Evolutionary conservation across 805 yeast species (phyloP).

Genomic region (Wickerhamomyces subpelliculosus): DNA sequence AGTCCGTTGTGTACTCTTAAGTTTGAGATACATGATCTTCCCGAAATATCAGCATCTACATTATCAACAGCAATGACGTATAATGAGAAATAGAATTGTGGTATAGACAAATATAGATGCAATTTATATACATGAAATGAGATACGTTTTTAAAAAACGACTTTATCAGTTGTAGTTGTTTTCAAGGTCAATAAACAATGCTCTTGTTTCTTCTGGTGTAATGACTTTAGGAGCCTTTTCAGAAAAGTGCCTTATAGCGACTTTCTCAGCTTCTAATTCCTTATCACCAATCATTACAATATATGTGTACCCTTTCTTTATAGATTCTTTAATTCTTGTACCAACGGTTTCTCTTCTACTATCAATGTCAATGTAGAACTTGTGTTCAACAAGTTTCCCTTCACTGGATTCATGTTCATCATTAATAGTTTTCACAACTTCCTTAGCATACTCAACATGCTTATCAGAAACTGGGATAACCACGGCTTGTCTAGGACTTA

Average conservation of each 20-base stretch:
- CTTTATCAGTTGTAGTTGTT: slow-evolving; percentile 31
- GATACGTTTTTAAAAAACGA: too few relatives aligned
- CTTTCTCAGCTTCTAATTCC: slow-evolving; percentile 53
- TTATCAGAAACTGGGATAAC: slow-evolving; percentile 71
- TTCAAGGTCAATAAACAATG: slow-evolving; percentile 50
- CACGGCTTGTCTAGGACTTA: slow-evolving; percentile 85
- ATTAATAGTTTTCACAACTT: slow-evolving; percentile 37
- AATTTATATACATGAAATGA: neutral
- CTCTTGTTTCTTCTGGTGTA: slow-evolving; percentile 43
- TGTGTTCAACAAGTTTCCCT: slow-evolving; percentile 48
- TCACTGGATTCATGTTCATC: slow-evolving; percentile 34
- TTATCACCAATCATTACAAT: slow-evolving; percentile 83
- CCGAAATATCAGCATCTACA: slow-evolving; percentile 16
- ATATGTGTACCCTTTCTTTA: slow-evolving; percentile 66
- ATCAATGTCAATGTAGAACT: slow-evolving; percentile 73
- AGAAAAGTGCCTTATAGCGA: slow-evolving; percentile 58
- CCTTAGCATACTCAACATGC: slow-evolving; percentile 49
- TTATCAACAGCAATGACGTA: neutral
- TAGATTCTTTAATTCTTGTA: slow-evolving; percentile 71
- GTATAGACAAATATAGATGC: too few relatives aligned
- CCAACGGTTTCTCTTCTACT: slow-evolving; percentile 73
- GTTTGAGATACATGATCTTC: slow-evolving; percentile 16
- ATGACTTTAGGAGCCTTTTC: slow-evolving; percentile 37
- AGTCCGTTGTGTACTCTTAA: slow-evolving; percentile 17
- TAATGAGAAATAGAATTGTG: neutral